A percentile compares a stretch with the other conserved stretches of the same genome.
Conservation (phyloP, 352 stramenopile genomes). For the Globisporangium radiosum region DNA sequence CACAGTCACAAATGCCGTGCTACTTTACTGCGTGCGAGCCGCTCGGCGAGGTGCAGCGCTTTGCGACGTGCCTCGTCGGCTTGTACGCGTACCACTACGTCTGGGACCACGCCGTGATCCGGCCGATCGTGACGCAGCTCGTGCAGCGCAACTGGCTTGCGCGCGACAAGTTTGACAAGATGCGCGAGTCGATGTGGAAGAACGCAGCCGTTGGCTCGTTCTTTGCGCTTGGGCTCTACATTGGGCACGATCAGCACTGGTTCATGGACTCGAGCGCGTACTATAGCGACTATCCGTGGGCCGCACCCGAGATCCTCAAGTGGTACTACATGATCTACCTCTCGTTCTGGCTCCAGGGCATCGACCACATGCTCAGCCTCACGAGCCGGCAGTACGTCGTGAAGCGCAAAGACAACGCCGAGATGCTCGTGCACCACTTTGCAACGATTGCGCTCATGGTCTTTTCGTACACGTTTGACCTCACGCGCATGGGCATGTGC, state of each 20-base stretch:
- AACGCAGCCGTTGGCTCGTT: slow-evolving; percentile 65
- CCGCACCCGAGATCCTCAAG: slow-evolving; percentile 38
- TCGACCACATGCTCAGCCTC: slow-evolving; percentile 81
- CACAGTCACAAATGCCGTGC: slow-evolving; percentile 45
- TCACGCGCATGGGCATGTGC: slow-evolving; percentile 65
- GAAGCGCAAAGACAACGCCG: slow-evolving; percentile 77
- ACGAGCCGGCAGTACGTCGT: slow-evolving; percentile 77
- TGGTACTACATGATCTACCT: slow-evolving; percentile 88
- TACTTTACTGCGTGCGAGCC: slow-evolving; percentile 58
- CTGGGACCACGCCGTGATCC: slow-evolving; percentile 58
- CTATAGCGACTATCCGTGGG: slow-evolving; percentile 49
- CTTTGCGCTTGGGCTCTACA: slow-evolving; percentile 52
- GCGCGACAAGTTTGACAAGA: slow-evolving; percentile 71
- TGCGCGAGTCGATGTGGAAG: slow-evolving; percentile 81
- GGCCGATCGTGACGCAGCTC: slow-evolving; percentile 36
- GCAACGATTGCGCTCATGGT: slow-evolving; percentile 75
- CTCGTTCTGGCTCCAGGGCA: slow-evolving; percentile 74
- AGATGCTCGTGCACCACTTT: slow-evolving; percentile 80
- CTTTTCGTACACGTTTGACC: slow-evolving; percentile 64
- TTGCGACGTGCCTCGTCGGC: slow-evolving; percentile 36
- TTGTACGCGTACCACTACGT: slow-evolving; percentile 73
- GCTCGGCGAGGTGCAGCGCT: slow-evolving; percentile 48
- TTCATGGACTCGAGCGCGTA: slow-evolving; percentile 69
- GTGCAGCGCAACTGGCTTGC: slow-evolving; percentile 31
- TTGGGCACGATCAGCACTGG: slow-evolving; percentile 57